Base-by-base conservation (phyloP, 1,139 yeast species). In the Suhomyces anneliseae region DNA sequence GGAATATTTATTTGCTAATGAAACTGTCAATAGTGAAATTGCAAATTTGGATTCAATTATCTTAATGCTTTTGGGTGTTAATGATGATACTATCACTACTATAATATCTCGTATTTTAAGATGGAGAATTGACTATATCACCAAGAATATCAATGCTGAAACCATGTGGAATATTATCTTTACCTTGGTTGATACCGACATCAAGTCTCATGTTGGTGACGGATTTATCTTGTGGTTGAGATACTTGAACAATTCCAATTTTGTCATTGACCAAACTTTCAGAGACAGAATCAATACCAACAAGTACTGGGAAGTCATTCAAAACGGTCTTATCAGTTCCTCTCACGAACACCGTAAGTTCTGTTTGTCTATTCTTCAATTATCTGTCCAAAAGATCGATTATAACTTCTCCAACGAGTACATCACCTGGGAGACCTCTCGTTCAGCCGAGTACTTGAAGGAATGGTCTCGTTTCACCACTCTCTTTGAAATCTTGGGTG, bases 401-500 rank as follows among this genome's bases (percentile, higher is more conserved):
- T 45, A 51, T 0, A 65, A 76, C 14, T 58, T 87, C 33, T 47
- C 68, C 3, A 76, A 74, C 34, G 59, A 65, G 0, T 65, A 73
- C 15, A 76, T 87, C 53, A 45, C 55, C 1, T 85, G 90, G 85
- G 65, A 72, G n/a, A 47, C 56, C 0, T 26, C 56, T 0, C 53
- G 69, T 1, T 57, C 57, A 3, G 59, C 60, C 0, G 55, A 57
- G 3, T 72, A 76, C 43, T 57, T 79, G 34, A 70, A 70, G 12
- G 81, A 82, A 40, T 90, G 97, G 97, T 76, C 80, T 41, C 74
- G 89, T 50, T 90, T 74, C 57, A 74, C 82, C 33, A 87, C 96
- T 0, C 68, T 90, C 11, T 86, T 82, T 54, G 96, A 90, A 59
- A 86, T 90, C 42, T 69, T 89, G 36, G 95, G 90, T 2, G 78